Evolutionary conservation across 1,139 yeast species (phyloP), one percentile per base, ranked within the genome.

Genomic region (Scheffersomyces insectosa): DNA sequence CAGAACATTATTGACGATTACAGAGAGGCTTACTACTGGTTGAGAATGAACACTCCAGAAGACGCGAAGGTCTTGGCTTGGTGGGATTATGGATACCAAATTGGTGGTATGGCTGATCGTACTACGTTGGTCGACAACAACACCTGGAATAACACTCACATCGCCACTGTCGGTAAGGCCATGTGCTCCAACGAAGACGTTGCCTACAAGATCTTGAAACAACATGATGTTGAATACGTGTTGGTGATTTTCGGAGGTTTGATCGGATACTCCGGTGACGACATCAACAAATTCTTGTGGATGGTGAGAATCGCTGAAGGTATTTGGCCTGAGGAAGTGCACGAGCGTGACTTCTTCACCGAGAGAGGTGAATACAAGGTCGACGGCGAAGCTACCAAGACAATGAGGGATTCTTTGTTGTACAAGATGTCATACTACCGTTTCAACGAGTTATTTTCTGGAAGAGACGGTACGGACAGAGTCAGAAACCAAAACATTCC

Each of bases 11-110:
- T 95, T 61, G 99, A 95, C 66, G 99, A 95, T 66, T 95, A 85
- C 75, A 85, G 99, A 71, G 99, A 95, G 73, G 99, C 99, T 5
- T 95, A 95, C 72, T 93, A 93, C 68, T 95, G 99, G 99, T 77
- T 95, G 56, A 83, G 99, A 62, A 90, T 93, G 97, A 95, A 95
- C 70, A 93, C 99, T 1, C 83, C 88, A 4, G 97, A 91, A 63
- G 99, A 95, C 63, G 87, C 97, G 39, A 90, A 88, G 66, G 86
- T 95, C 50, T 89, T 95, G 87, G 87, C 98, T 6, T 95, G 99
- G 99, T 95, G 99, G 99, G 99, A 95, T 75, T 95, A 95, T 63
- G 99, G 99, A 43, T 95, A 95, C 68, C 99, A 95, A 70, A 95
- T 95, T 60, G 99, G 99, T 56, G 99, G 99, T 49, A 93, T 95